Percentiles rank a stretch among this genome's conserved stretches.
These are phyloP conservation scores for Plasmodium inui DNA, from an alignment of 169 alveolate species.

Conservation along the genomic window DNA sequence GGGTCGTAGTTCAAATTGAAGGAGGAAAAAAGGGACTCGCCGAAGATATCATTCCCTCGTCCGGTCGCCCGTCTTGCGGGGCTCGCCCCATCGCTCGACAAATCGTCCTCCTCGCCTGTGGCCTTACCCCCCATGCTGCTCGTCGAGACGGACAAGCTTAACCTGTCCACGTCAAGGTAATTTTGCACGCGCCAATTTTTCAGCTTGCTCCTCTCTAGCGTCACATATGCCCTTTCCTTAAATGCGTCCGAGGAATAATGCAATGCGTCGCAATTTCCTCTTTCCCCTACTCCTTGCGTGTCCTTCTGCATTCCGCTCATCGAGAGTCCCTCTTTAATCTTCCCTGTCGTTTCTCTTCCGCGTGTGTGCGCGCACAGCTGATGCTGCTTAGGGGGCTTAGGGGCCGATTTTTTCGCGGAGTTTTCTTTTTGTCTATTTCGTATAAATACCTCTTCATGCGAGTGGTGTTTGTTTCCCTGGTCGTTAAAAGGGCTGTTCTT, in stretches of 20 bases:
- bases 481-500: neutral
- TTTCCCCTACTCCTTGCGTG: neutral
- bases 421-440: neutral
- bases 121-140: neutral
- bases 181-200: neutral
- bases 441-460: neutral
- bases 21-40: constrained; percentile 24
- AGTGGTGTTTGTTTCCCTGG: neutral
- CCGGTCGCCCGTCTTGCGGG: neutral
- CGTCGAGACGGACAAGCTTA: neutral
- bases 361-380: neutral
- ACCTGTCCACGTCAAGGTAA: neutral
- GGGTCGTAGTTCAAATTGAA: neutral
- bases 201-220: neutral
- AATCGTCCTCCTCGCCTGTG: neutral
- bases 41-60: neutral
- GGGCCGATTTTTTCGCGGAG: neutral
- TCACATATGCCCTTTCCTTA: neutral
- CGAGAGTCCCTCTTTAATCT: neutral
- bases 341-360: neutral
- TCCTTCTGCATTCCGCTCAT: neutral
- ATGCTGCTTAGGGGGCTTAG: neutral
- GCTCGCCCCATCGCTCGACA: neutral
- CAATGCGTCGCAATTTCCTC: neutral
- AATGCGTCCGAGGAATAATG: neutral